Evolutionary conservation across 2,329 filamentous ascomycete species (phyloP).

Genomic region (Penicillium sp.): DNA sequence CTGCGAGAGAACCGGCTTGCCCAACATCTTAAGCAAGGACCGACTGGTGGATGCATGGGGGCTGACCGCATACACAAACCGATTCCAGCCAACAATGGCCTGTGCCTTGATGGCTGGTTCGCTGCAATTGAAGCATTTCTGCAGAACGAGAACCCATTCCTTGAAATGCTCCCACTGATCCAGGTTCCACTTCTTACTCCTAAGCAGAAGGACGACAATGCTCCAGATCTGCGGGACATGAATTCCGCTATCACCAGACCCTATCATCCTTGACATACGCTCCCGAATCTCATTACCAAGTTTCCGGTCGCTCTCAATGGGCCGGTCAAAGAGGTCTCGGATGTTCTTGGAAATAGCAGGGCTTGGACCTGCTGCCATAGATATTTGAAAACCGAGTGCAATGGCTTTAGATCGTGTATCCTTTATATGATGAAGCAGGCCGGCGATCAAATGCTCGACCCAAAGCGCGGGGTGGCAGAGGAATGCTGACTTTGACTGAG

Average conservation of each 20-base stretch:
- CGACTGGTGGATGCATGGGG: conserved; percentile 55
- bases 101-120: conserved; percentile 67
- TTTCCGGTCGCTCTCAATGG: conserved; percentile 50
- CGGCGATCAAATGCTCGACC: conserved; percentile 75
- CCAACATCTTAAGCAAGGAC: conserved; percentile 58
- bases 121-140: conserved; percentile 75
- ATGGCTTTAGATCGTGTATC: conserved; percentile 74
- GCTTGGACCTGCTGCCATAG: conserved; percentile 64
- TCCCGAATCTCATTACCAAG: conserved; percentile 66
- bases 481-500: conserved; percentile 67
- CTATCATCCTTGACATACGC: conserved; percentile 63
- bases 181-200: conserved; percentile 54
- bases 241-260: conserved; percentile 53
- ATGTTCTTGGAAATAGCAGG: conserved; percentile 62
- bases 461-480: conserved; percentile 64
- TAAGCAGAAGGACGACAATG: conserved; percentile 70
- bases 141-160: conserved; percentile 71
- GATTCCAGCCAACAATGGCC: conserved; percentile 80
- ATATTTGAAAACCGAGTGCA: conserved; percentile 64
- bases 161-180: conserved; percentile 66
- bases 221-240: conserved; percentile 87
- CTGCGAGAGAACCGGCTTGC: conserved; percentile 63
- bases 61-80: conserved; percentile 69
- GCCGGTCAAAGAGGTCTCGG: conserved; percentile 48
- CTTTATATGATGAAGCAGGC: conserved; percentile 71